Conservation (phyloP, 208 protist species). For the Angomonas desouzai region DNA sequence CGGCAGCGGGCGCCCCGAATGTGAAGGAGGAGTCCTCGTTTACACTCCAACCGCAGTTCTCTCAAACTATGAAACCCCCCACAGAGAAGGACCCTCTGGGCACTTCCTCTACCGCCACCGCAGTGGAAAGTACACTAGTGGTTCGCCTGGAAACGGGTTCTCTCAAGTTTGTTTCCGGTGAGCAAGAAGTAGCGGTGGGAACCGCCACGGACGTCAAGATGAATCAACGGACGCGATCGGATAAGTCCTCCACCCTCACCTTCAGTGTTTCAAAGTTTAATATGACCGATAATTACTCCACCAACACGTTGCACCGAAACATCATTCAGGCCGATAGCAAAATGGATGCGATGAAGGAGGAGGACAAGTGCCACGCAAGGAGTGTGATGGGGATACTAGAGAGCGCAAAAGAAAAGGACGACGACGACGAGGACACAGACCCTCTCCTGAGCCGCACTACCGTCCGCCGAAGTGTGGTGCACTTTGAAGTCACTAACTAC, state of each 20-base stretch:
- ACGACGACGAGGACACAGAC: neutral
- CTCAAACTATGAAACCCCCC: neutral
- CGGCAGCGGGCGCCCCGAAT: neutral
- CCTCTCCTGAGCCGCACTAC: neutral
- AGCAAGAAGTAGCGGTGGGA: neutral
- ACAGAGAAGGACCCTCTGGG: neutral
- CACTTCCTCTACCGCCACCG: neutral
- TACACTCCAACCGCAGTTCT: neutral
- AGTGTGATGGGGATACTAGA: neutral
- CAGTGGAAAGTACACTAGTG: neutral
- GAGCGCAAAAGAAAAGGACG: neutral
- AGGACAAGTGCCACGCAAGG: neutral
- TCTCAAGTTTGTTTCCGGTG: neutral
- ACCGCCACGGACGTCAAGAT: neutral
- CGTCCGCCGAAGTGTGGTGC: neutral
- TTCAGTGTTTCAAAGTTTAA: neutral
- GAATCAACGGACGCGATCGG: neutral
- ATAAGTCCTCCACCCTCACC: constrained; percentile 4
- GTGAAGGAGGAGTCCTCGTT: neutral
- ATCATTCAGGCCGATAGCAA: neutral
- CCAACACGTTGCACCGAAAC: neutral
- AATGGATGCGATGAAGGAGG: neutral
- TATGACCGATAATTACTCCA: constrained; percentile 6
- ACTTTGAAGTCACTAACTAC: neutral
- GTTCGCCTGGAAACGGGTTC: neutral